A percentile compares a stretch with the other conserved stretches of the same genome.
These are phyloP conservation scores for Cymbopogon citratus DNA, from an alignment of 176 grass and related monocot genomes.

Conservation along the genomic window DNA sequence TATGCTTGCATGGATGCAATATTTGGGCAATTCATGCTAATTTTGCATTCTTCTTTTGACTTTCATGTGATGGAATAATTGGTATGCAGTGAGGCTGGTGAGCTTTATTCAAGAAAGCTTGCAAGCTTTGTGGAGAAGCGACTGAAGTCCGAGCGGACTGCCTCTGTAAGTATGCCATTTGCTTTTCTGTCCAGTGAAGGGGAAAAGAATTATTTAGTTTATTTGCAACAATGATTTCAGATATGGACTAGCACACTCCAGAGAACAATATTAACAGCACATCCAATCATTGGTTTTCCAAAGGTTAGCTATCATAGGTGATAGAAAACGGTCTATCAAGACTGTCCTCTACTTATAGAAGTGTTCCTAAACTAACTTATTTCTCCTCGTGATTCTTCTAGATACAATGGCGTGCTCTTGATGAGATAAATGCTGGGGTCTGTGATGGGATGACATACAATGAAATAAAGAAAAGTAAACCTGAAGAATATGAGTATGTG, in stretches of 20 bases:
- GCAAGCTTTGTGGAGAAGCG: conserved; percentile 93
- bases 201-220: conserved; percentile 6
- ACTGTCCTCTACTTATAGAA: conserved; percentile 8
- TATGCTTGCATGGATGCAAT: background rate
- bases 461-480: conserved; percentile 94
- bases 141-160: conserved; percentile 83
- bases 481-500: conserved; percentile 91
- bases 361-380: conserved; percentile 12
- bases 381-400: conserved; percentile 42
- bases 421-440: conserved; percentile 88
- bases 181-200: conserved; percentile 2
- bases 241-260: conserved; percentile 99
- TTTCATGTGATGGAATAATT: conserved; percentile 27
- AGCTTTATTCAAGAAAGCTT: conserved; percentile 88
- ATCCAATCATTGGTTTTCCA: conserved; percentile 90
- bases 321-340: conserved; percentile 20
- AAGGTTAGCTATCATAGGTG: conserved; percentile 54
- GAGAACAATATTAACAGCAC: conserved; percentile 87
- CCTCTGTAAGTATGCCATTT: conserved; percentile 69
- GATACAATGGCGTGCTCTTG: conserved; percentile 99
- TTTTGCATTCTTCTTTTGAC: background rate
- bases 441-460: conserved; percentile 99
- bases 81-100: conserved; percentile 62
- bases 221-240: conserved; percentile 35
- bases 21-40: background rate